Percentiles rank a stretch among this genome's conserved stretches.
These are phyloP conservation scores for Conringia planisiliqua DNA, from an alignment of 345 rosid genomes.

Conservation along the genomic window DNA sequence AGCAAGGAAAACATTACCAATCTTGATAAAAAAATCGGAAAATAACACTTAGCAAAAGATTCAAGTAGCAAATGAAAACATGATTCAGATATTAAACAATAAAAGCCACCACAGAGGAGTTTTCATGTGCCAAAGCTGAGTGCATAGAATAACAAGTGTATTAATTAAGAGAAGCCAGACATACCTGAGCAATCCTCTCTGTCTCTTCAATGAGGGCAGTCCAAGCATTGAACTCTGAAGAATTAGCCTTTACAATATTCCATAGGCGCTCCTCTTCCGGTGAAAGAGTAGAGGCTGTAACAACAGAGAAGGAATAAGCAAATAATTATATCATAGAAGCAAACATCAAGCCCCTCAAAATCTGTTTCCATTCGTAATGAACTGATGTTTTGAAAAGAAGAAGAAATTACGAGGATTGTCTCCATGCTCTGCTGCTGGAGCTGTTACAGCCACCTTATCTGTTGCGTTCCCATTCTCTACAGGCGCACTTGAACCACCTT, in stretches of 20 bases:
- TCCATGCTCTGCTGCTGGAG: conserved; percentile 38
- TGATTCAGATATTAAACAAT: neutral
- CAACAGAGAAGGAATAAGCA: neutral
- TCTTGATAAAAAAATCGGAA: neutral
- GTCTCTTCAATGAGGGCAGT: conserved; percentile 84
- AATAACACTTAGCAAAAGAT: neutral
- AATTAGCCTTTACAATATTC: conserved; percentile 75
- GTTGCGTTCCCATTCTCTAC: conserved; percentile 62
- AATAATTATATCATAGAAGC: neutral
- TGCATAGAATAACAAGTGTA: neutral
- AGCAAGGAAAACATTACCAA: conserved; percentile 19
- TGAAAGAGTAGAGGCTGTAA: conserved; percentile 50
- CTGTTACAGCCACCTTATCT: conserved; percentile 38
- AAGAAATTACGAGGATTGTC: conserved; percentile 60
- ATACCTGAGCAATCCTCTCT: conserved; percentile 87
- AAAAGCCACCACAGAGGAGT: neutral
- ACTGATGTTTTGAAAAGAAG: neutral
- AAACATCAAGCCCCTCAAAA: neutral
- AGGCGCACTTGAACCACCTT: conserved; percentile 34
- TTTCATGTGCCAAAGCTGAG: conserved; percentile 1
- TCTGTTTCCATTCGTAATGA: neutral
- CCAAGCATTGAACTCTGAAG: conserved; percentile 88
- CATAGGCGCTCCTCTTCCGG: conserved; percentile 90
- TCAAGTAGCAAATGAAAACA: no score
- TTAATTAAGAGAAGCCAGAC: neutral